These are phyloP conservation scores for Paxillus rubicundulus DNA, from an alignment of 768 basidiomycete genomes.

Conservation along the genomic window DNA sequence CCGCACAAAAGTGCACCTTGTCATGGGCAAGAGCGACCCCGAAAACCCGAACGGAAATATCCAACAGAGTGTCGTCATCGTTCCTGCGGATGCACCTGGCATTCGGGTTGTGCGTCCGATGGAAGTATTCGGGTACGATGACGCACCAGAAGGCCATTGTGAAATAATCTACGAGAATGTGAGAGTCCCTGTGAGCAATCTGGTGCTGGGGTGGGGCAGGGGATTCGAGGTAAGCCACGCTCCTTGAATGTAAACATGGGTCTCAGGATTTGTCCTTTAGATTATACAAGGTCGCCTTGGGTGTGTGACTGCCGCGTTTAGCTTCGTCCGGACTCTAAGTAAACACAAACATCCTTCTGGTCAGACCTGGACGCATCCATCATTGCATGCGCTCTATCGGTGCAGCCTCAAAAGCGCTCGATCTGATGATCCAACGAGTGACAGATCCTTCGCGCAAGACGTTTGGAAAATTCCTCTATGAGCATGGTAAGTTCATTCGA, in stretches of 20 bases:
- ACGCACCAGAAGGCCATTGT: constrained; percentile 95
- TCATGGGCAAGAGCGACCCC: constrained; percentile 94
- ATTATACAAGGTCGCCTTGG: constrained; percentile 96
- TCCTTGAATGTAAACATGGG: not conserved
- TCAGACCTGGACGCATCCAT: constrained; percentile 90
- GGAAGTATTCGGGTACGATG: constrained; percentile 91
- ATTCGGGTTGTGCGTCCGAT: constrained; percentile 90
- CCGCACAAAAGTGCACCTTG: constrained; percentile 82
- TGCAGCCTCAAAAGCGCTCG: constrained; percentile 77
- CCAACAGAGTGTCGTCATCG: constrained; percentile 93
- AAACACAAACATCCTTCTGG: not conserved
- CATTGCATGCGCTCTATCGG: constrained; percentile 99
- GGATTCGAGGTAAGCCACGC: constrained; percentile 76
- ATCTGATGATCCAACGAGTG: constrained; percentile 85
- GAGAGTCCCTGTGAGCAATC: constrained; percentile 76
- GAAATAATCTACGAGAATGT: constrained; percentile 96
- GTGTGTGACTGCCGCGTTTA: constrained; percentile 37
- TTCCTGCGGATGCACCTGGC: constrained; percentile 85
- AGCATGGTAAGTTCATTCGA: constrained; percentile 65
- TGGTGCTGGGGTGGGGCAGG: constrained; percentile 89
- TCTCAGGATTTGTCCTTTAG: constrained; percentile 28
- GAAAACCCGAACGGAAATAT: constrained; percentile 69
- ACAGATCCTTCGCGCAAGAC: constrained; percentile 92
- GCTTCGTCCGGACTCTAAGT: not conserved
- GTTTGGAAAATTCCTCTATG: constrained; percentile 87